phyloP scores from a whole-genome alignment of 1,139 yeast genomes.

The Protomyces lactucae-debilis region DNA sequence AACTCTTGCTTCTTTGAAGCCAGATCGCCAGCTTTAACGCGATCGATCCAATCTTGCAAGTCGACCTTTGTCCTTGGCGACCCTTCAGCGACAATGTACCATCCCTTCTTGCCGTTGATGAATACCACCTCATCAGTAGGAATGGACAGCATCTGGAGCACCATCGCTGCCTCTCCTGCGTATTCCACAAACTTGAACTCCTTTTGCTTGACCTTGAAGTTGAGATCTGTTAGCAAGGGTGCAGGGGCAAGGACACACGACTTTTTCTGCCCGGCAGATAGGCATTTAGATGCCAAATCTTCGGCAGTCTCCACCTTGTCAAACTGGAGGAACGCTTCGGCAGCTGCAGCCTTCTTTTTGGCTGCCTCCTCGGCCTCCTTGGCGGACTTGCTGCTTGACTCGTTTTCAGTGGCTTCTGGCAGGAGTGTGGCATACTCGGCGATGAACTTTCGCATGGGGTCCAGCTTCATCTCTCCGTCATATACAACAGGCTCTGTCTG shows the following conservation, averaged over 20 bases:
- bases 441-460: background rate
- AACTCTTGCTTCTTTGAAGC: background rate
- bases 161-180: background rate
- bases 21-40: slow-evolving; percentile 13
- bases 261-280: background rate
- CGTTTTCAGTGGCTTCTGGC: background rate
- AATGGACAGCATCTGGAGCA: background rate
- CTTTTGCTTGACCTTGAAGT: background rate
- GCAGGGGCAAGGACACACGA: background rate
- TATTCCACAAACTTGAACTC: background rate
- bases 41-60: slow-evolving; percentile 12
- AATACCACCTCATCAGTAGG: background rate
- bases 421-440: background rate
- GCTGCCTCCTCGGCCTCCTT: background rate
- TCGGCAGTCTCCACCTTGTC: background rate
- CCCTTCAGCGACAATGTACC: background rate
- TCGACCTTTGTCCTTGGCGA: background rate
- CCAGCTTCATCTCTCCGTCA: slow-evolving; percentile 5
- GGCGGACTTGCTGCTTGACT: background rate
- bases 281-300: background rate
- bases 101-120: slow-evolving; percentile 5
- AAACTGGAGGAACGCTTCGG: background rate
- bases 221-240: background rate
- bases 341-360: slow-evolving; percentile 1
- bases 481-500: background rate